These are phyloP conservation scores for Osmanthus fragrans DNA, from an alignment of 257 asterid species.

Conservation along the genomic window DNA sequence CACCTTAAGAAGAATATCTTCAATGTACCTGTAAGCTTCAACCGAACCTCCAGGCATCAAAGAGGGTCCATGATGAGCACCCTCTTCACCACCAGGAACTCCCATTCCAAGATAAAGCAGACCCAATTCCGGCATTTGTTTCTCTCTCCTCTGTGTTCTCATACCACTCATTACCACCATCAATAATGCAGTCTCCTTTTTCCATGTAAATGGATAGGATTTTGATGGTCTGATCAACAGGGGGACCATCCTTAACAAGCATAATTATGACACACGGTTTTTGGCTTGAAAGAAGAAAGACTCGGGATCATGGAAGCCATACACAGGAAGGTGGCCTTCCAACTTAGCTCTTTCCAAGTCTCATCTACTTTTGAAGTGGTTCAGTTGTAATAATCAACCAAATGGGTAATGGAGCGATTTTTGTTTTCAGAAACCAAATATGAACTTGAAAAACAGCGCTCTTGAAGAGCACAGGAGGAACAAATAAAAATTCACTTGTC, in stretches of 20 bases:
- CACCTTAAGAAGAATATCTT: slow-evolving; percentile 65
- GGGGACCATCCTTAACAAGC: slow-evolving; percentile 73
- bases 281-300: slow-evolving; percentile 64
- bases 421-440: slow-evolving; percentile 9
- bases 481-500: neutral
- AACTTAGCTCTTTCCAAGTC: slow-evolving; percentile 61
- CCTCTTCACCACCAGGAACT: slow-evolving; percentile 82
- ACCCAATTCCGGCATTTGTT: slow-evolving; percentile 50
- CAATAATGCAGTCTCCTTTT: slow-evolving; percentile 70
- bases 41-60: slow-evolving; percentile 78
- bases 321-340: slow-evolving; percentile 66
- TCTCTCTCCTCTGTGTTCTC: slow-evolving; percentile 79
- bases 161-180: slow-evolving; percentile 80
- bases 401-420: too few species aligned
- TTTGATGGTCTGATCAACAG: slow-evolving; percentile 67
- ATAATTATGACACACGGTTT: slow-evolving; percentile 68
- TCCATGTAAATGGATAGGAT: slow-evolving; percentile 65
- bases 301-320: slow-evolving; percentile 63
- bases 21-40: slow-evolving; percentile 60
- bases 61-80: slow-evolving; percentile 70
- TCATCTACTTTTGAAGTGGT: slow-evolving; percentile 77
- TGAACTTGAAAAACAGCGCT: neutral
- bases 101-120: slow-evolving; percentile 76
- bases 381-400: slow-evolving; percentile 36
- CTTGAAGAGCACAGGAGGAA: neutral